Percentiles rank a stretch among this genome's conserved stretches.
Evolutionary conservation across 192 early-diverging fungal species (phyloP).

Genomic region (Chytriomyces hyalinus): DNA sequence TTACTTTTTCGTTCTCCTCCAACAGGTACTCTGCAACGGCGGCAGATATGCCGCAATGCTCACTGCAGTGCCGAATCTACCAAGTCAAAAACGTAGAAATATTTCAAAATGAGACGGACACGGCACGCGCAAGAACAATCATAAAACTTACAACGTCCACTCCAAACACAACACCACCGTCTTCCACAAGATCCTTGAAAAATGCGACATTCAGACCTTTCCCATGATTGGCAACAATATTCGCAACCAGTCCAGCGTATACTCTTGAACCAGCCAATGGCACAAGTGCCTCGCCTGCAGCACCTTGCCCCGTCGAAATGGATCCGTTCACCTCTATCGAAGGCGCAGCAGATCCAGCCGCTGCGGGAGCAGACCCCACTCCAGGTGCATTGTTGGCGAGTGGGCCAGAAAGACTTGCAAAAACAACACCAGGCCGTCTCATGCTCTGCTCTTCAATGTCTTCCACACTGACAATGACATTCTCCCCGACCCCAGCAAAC

Average conservation of each 20-base stretch:
- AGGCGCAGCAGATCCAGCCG: neutral
- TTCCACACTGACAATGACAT: constrained; percentile 6
- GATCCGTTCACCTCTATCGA: neutral
- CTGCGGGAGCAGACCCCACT: neutral
- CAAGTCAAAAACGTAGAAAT: neutral
- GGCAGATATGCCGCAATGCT: constrained; percentile 18
- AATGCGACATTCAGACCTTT: constrained; percentile 25
- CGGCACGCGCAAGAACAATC: neutral
- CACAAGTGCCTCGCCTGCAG: neutral
- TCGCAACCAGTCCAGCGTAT: constrained; percentile 19
- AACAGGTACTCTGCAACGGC: constrained; percentile 35
- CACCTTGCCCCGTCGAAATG: neutral
- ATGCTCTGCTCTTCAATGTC: constrained; percentile 19
- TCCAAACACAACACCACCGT: constrained; percentile 23
- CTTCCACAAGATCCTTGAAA: constrained; percentile 34
- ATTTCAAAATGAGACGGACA: neutral
- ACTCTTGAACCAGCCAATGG: constrained; percentile 1
- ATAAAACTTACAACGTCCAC: constrained; percentile 31
- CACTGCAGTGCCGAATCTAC: constrained; percentile 30
- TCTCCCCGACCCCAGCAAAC: neutral
- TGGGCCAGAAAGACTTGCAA: neutral
- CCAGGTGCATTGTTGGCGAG: neutral
- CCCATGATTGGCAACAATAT: constrained; percentile 41
- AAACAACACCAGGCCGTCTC: constrained; percentile 17
- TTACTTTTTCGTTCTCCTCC: neutral